Conservation (phyloP, 352 stramenopile species). For the Globisporangium heterothallicum region DNA sequence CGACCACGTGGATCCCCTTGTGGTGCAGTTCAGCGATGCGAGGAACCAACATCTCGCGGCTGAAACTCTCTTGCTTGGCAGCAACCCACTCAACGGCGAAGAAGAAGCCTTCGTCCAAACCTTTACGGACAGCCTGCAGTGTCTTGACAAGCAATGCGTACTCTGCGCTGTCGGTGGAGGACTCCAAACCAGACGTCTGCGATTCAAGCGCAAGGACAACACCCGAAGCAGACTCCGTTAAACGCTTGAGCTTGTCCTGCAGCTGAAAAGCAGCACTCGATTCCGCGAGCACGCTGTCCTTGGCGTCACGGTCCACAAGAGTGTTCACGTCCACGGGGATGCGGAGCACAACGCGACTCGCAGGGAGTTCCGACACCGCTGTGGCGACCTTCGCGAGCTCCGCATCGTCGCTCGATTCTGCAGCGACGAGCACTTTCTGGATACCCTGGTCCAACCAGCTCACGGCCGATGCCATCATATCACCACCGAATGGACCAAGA, state of each 20-base stretch:
- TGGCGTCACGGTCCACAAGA: constrained; percentile 16
- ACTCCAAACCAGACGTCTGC: constrained; percentile 11
- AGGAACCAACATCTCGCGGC: constrained; percentile 21
- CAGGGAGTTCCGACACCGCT: constrained; percentile 62
- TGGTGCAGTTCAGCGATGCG: constrained; percentile 56
- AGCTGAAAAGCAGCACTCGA: constrained; percentile 10
- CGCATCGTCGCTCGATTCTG: constrained; percentile 32
- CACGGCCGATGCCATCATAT: constrained; percentile 49
- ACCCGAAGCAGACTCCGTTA: constrained; percentile 29
- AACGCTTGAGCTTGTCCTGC: constrained; percentile 29
- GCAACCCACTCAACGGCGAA: constrained; percentile 46
- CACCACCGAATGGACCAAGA: constrained; percentile 50
- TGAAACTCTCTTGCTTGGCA: constrained; percentile 16
- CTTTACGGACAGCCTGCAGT: constrained; percentile 32
- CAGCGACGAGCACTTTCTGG: constrained; percentile 48
- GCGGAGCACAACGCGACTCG: constrained; percentile 51
- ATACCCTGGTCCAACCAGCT: constrained; percentile 67
- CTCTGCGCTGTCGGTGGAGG: constrained; percentile 15
- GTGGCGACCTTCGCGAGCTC: constrained; percentile 43
- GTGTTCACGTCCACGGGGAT: constrained; percentile 33
- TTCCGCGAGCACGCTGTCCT: background rate
- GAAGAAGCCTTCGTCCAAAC: constrained; percentile 40
- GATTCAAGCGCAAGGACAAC: constrained; percentile 40
- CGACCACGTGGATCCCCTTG: constrained; percentile 57
- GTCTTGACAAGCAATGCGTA: constrained; percentile 19